Base-by-base conservation (phyloP, 768 basidiomycete genomes). In the Boletus sp. region DNA sequence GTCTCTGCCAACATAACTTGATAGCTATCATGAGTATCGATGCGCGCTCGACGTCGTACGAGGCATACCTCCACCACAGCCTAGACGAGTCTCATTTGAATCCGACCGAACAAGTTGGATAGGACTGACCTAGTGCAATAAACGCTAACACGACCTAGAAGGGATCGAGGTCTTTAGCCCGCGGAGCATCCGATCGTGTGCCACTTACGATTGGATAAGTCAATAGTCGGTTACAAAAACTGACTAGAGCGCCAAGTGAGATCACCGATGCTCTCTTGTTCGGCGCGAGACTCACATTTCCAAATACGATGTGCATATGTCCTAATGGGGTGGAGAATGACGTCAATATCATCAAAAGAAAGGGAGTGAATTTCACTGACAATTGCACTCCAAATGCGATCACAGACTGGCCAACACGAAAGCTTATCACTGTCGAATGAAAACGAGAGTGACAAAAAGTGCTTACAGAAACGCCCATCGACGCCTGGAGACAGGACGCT, bases 301-400 rank as follows among this genome's bases (percentile, higher is more conserved):
- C 73, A 73, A 55, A 73, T 65, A 29, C 72, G 72, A 58, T 73
- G 66, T 13, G 72, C 72, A 55, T 73, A 73, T 56, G 66, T 67
- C 62, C 72, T 73, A 23, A 50, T 50, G 27, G 21, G 29, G 60
- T 10, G 23, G 38, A 23, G 21, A 41, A 49, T 48, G 48, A 50
- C 43, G 42, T 55, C 53, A 48, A 48, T 19, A 39, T 53, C n/a
- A 42, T 15, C 4, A 13, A 13, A 35, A 40, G 21, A 50, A 25
- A 21, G 19, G 10, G 47, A 50, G 42, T 17, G 14, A 34, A 50
- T 7, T 5, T 11, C 10, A 53, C 71, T 34, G 38, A 73, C 72
- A 74, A 50, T 62, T 73, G 72, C 39, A 73, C 72, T 19, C 65
- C 64, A 52, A 73, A 73, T 10, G 72, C 72, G 43, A 74, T 66